These are phyloP conservation scores for Xylariaceae sp. DNA, from an alignment of 2,329 filamentous ascomycete genomes.

Conservation along the genomic window DNA sequence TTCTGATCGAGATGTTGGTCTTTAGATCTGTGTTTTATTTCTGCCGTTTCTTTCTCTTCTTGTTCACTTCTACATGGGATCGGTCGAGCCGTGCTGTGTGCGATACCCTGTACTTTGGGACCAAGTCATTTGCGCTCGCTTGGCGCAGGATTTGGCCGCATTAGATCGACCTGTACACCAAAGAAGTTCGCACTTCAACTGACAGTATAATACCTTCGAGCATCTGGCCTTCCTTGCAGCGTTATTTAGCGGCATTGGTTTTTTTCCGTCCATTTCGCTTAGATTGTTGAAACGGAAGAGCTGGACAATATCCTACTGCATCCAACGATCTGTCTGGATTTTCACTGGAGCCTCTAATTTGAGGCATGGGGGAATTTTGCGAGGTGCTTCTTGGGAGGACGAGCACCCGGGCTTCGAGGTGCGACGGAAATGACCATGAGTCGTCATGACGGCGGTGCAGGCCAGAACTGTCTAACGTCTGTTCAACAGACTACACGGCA, in stretches of 20 bases:
- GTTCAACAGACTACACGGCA: no score
- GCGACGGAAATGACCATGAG: no score
- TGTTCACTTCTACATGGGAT: slow-evolving; percentile 24
- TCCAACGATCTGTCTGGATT: no score
- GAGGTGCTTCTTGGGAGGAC: no score
- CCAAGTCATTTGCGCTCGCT: slow-evolving; percentile 27
- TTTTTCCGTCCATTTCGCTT: slow-evolving; percentile 1
- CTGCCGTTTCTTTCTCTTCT: slow-evolving; percentile 22
- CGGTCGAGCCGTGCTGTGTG: slow-evolving; percentile 30
- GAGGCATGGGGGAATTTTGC: no score
- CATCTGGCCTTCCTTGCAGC: no score
- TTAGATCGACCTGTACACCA: slow-evolving; percentile 30
- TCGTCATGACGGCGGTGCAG: no score
- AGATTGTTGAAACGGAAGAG: not conserved
- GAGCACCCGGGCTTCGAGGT: no score
- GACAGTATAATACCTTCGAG: slow-evolving; percentile 13
- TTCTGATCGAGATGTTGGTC: slow-evolving; percentile 10
- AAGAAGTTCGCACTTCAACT: slow-evolving; percentile 34
- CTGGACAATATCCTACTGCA: not conserved
- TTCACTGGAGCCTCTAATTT: no score
- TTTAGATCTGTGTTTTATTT: slow-evolving; percentile 7
- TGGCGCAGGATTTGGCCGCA: slow-evolving; percentile 28
- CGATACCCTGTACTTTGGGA: slow-evolving; percentile 29
- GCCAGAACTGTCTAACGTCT: no score
- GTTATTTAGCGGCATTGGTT: slow-evolving; percentile 10